phyloP scores from a whole-genome alignment of 2,329 filamentous ascomycete species.

The Colletotrichum sansevieriae region DNA sequence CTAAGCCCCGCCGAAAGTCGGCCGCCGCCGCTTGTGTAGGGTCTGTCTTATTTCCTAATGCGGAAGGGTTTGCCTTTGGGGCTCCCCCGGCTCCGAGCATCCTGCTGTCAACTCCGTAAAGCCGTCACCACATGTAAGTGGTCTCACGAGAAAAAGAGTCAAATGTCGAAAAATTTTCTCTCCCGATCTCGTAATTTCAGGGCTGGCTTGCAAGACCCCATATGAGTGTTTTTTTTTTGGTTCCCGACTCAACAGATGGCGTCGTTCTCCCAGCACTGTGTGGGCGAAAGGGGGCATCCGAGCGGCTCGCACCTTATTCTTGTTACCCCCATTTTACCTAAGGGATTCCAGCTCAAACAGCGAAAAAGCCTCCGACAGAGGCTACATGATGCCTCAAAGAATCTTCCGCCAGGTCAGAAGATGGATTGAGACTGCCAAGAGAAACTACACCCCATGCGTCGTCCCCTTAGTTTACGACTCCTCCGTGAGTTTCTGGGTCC shows the following conservation, averaged over 20 bases:
- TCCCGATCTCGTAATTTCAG: not conserved
- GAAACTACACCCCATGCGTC: not conserved
- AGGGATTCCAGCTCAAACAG: constrained; percentile 14
- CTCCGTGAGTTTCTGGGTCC: constrained; percentile 4
- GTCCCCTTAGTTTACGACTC: constrained; percentile 8
- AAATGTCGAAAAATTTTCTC: not conserved
- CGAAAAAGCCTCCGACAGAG: constrained; percentile 23
- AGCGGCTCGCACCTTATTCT: constrained; percentile 6
- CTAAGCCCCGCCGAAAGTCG: constrained; percentile 5
- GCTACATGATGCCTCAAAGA: constrained; percentile 22
- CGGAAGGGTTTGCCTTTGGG: constrained; percentile 10
- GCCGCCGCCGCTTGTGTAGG: constrained; percentile 6
- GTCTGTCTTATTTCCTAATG: constrained; percentile 19
- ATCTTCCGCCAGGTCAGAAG: not conserved
- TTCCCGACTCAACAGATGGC: not conserved
- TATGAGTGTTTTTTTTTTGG: constrained; percentile 3
- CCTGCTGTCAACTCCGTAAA: not conserved
- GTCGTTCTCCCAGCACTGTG: not conserved
- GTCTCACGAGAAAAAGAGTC: not conserved
- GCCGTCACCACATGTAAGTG: constrained; percentile 11
- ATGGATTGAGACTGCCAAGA: constrained; percentile 3
- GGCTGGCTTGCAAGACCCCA: constrained; percentile 7
- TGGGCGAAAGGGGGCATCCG: not conserved
- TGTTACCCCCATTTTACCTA: constrained; percentile 31
- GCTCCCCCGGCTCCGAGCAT: not conserved